These are phyloP conservation scores for Tetraselmis chui DNA, from an alignment of 139 green algal genomes.

Conservation along the genomic window DNA sequence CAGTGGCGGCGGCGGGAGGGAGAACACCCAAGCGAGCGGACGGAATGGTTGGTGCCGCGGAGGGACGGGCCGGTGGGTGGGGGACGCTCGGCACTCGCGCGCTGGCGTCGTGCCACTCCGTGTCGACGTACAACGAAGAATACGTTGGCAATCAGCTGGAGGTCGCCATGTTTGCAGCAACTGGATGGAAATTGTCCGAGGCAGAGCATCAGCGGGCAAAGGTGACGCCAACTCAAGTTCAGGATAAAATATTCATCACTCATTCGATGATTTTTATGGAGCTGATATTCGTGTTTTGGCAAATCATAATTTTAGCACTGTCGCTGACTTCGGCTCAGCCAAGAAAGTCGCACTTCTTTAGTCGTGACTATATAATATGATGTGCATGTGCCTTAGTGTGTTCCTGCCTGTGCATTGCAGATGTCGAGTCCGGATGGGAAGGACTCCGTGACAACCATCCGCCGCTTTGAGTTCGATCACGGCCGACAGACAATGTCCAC, in stretches of 20 bases:
- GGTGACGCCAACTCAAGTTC: no score
- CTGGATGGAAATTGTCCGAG: conserved; percentile 5
- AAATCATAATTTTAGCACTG: no score
- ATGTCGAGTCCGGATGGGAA: background rate
- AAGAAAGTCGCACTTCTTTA: no score
- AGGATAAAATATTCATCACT: no score
- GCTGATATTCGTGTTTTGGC: no score
- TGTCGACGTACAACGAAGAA: background rate
- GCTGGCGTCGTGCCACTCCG: conserved; percentile 14
- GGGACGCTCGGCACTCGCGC: background rate
- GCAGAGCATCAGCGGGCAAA: background rate
- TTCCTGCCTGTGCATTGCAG: no score
- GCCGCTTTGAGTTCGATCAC: conserved; percentile 16
- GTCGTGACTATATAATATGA: no score
- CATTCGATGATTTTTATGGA: no score
- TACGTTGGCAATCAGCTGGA: conserved; percentile 13
- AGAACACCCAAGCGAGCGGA: background rate
- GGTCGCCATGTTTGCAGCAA: conserved; percentile 13
- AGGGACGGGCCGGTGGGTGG: background rate
- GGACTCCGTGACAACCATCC: conserved; percentile 3
- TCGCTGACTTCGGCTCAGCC: no score
- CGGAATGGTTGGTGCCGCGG: background rate
- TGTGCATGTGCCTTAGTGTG: no score
- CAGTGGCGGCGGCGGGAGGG: background rate
- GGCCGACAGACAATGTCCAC: conserved; percentile 4